phyloP scores from a whole-genome alignment of 2,329 filamentous ascomycete genomes.

The Dothiorella sarmentorum region DNA sequence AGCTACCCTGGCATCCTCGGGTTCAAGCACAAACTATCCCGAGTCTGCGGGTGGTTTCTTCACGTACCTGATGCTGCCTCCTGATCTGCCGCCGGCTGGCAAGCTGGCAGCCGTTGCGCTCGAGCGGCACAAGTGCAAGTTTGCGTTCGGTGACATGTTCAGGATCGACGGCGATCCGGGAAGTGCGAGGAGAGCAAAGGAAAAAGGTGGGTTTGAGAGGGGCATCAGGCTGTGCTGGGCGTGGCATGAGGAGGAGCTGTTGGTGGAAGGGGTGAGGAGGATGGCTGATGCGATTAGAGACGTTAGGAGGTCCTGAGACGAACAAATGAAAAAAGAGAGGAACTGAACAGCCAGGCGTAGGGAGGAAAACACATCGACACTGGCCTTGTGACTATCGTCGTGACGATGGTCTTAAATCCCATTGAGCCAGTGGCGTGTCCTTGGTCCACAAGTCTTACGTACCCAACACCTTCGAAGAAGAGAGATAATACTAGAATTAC shows the following conservation, averaged over 20 bases:
- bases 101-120: slow-evolving; percentile 57
- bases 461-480: too few species aligned
- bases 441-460: too few species aligned
- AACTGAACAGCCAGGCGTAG: background rate
- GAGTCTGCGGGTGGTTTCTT: slow-evolving; percentile 76
- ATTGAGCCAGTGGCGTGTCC: too few species aligned
- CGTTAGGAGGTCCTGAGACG: too few species aligned
- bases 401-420: too few species aligned
- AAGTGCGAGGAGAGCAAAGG: background rate
- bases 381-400: too few species aligned
- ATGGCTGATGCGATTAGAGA: background rate
- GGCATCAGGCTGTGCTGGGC: slow-evolving; percentile 67
- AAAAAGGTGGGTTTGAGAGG: slow-evolving; percentile 53
- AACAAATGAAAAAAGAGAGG: too few species aligned
- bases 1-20: slow-evolving; percentile 27
- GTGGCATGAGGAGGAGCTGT: slow-evolving; percentile 61
- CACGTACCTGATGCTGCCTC: slow-evolving; percentile 67
- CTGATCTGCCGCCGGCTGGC: slow-evolving; percentile 49
- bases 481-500: too few species aligned
- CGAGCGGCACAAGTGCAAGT: slow-evolving; percentile 61
- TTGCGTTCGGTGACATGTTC: slow-evolving; percentile 69
- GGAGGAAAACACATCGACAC: too few species aligned
- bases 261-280: slow-evolving; percentile 62
- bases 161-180: slow-evolving; percentile 49
- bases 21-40: slow-evolving; percentile 28